Evolutionary conservation across 345 rosid genomes (phyloP).

Genomic region (Salix caprea): DNA sequence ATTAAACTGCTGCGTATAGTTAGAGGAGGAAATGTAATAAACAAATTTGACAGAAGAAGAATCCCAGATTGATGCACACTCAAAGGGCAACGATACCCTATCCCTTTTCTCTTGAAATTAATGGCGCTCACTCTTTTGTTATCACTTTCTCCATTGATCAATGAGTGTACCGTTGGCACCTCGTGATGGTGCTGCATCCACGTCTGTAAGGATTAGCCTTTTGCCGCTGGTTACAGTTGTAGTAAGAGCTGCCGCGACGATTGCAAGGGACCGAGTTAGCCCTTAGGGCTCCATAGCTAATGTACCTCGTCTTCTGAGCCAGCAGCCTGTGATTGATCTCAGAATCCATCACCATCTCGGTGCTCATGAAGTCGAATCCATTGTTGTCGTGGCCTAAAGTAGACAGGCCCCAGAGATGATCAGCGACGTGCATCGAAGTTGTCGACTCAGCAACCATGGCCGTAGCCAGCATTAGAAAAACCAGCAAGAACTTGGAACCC

Average conservation of each 20-base stretch:
- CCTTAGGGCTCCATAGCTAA: constrained; percentile 17
- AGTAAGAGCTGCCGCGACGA: constrained; percentile 25
- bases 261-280: constrained; percentile 14
- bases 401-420: neutral
- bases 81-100: neutral
- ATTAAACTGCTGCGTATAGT: too few species aligned
- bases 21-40: too few species aligned
- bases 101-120: neutral
- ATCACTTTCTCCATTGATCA: neutral
- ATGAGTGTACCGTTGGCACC: constrained; percentile 15
- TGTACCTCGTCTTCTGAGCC: neutral
- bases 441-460: constrained; percentile 25
- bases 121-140: neutral
- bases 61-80: neutral
- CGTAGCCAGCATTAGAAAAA: constrained; percentile 29
- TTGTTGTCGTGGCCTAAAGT: neutral
- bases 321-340: constrained; percentile 34
- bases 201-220: constrained; percentile 30
- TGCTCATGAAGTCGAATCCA: neutral
- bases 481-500: constrained; percentile 34
- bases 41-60: too few species aligned
- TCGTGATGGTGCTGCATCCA: constrained; percentile 24
- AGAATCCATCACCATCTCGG: constrained; percentile 36
- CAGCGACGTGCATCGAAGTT: neutral
- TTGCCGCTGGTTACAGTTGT: constrained; percentile 5